A percentile compares a stretch with the other conserved stretches of the same genome.
These are phyloP conservation scores for Picea abies DNA, from an alignment of 83 land plant genomes.

Conservation along the genomic window DNA sequence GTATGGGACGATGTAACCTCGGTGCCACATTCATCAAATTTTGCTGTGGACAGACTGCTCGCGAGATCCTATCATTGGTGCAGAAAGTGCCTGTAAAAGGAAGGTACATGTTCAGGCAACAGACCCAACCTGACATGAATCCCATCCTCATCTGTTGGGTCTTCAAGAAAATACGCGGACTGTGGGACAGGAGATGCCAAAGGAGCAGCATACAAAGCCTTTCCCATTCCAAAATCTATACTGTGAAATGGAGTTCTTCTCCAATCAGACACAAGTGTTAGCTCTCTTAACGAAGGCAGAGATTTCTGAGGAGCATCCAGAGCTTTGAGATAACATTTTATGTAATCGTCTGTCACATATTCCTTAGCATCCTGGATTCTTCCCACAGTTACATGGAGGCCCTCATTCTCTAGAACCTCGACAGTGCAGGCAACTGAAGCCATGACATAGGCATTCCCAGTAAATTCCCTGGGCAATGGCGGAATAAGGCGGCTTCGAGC, in stretches of 20 bases:
- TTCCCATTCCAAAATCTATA: constrained; percentile 42
- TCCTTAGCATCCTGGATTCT: constrained; percentile 41
- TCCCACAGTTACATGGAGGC: constrained; percentile 23
- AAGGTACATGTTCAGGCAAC: constrained; percentile 18
- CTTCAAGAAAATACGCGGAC: constrained; percentile 41
- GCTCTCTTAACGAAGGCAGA: constrained; percentile 50
- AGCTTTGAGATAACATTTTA: constrained; percentile 33
- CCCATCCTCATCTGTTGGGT: constrained; percentile 27
- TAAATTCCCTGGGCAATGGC: constrained; percentile 41
- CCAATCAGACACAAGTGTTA: constrained; percentile 62
- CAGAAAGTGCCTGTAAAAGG: constrained; percentile 11
- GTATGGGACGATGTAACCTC: no score
- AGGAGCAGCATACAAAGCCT: constrained; percentile 39
- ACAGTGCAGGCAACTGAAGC: constrained; percentile 41
- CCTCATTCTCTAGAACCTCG: constrained; percentile 25
- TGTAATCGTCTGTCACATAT: constrained; percentile 31
- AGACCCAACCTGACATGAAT: constrained; percentile 46
- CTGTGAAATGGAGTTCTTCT: constrained; percentile 47
- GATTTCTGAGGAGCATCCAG: constrained; percentile 36
- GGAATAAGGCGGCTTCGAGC: constrained; percentile 43
- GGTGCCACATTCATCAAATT: no score
- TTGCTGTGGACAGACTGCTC: no score
- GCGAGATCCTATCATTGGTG: no score
- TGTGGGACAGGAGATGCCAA: constrained; percentile 45
- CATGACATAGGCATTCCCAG: constrained; percentile 59